Evolutionary conservation across 139 green algal genomes (phyloP).

Genomic region (Chloropicon primus): DNA sequence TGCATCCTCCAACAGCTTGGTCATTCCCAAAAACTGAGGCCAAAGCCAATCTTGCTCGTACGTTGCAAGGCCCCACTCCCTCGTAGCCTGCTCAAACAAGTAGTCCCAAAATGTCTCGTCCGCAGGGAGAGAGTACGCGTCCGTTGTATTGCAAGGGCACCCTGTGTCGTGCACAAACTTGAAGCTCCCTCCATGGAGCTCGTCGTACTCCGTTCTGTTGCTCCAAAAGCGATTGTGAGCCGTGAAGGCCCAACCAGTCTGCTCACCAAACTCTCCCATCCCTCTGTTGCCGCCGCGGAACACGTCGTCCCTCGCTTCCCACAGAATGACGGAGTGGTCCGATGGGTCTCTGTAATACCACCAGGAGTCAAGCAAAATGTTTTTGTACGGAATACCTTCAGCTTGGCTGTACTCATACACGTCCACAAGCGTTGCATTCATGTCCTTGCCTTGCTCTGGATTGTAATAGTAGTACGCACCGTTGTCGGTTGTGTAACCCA

Average conservation of each 20-base stretch:
- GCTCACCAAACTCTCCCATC: background rate
- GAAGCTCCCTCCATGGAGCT: background rate
- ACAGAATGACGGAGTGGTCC: background rate
- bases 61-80: background rate
- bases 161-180: background rate
- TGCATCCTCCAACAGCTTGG: background rate
- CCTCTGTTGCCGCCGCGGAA: background rate
- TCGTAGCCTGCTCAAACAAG: background rate
- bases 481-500: background rate
- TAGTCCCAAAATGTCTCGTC: background rate
- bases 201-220: background rate
- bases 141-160: background rate
- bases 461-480: background rate
- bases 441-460: background rate
- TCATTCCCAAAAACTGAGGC: background rate
- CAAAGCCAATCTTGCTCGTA: background rate
- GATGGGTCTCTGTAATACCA: background rate
- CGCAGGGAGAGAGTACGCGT: background rate
- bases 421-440: background rate
- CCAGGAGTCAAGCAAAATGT: background rate
- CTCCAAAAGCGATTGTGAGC: background rate
- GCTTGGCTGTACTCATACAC: background rate
- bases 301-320: background rate
- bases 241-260: background rate
- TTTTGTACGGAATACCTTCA: background rate